Evolutionary conservation across 768 basidiomycete species (phyloP), one percentile per base, ranked within the genome.

Genomic region (Calocybe indica): DNA sequence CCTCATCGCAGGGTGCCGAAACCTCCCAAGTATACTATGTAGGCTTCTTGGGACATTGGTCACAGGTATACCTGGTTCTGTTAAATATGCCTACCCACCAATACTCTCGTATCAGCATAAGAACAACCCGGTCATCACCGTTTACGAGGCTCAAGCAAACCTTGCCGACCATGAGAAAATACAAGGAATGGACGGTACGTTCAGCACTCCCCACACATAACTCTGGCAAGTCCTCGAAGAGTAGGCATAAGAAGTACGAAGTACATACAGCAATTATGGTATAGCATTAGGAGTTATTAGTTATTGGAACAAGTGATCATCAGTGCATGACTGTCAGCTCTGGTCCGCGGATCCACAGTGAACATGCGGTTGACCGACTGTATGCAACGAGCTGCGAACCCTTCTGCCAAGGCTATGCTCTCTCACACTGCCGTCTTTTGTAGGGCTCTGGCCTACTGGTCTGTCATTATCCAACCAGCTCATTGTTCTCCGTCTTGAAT

Each of bases 61-160:
- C 75, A 41, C 80, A 89, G 73, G 88, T 86, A 61, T n/a, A 65
- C 32, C 14, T 40, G 11, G 36, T 38, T 46, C 39, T 28, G 31
- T 41, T 48, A 7, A 9, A 37, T 32, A 22, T 43, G 22, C 12
- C 36, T 33, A 12, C 31, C 22, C 49, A 22, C 39, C 28, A 53
- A 38, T 43, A 46, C n/a, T 37, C 13, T 13, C 37, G 45, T 36
- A 46, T 10, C 56, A 94, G 90, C 76, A 85, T 37, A 92, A 88
- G 58, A 70, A 71, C 43, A 79, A 83, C 50, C 89, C 92, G 1
- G 75, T 90, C 35, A 78, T 94, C 47, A 85, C 91, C 0, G 82
- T 95, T 9, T 96, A 95, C 56, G 93, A 96, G 64, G 68, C 87
- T 0, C 85, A 88, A 53, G 88, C 93, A 7, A 92, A 92, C 54